Conservation (phyloP, 2,329 filamentous ascomycete species). For the Dendryphion nanum region DNA sequence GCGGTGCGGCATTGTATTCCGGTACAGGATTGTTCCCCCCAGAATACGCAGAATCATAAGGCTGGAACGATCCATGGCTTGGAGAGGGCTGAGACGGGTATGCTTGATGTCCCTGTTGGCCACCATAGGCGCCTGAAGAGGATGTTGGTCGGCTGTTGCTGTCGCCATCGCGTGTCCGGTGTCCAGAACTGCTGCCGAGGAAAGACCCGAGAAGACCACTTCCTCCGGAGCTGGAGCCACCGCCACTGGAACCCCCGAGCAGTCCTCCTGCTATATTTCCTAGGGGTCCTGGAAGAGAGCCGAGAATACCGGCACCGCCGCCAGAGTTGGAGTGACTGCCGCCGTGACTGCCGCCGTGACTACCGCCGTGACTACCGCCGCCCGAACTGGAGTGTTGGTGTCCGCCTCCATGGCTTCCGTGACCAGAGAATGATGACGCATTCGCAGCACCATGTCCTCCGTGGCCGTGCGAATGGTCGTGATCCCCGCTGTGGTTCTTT, state of each 20-base stretch:
- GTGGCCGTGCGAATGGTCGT: slow-evolving; percentile 32
- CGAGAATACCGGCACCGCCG: slow-evolving; percentile 21
- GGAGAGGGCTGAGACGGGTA: slow-evolving; percentile 24
- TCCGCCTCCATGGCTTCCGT: slow-evolving; percentile 13
- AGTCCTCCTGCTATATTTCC: slow-evolving; percentile 14
- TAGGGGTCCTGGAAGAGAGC: slow-evolving; percentile 19
- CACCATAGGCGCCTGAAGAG: slow-evolving; percentile 15
- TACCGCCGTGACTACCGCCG: slow-evolving; percentile 1
- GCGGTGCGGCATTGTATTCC: slow-evolving; percentile 18
- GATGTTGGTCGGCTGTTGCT: slow-evolving; percentile 15
- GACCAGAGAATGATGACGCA: slow-evolving; percentile 18
- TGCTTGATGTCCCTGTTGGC: too few relatives aligned
- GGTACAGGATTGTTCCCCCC: slow-evolving; percentile 15
- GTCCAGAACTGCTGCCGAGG: not conserved
- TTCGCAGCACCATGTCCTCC: slow-evolving; percentile 29
- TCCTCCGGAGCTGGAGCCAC: too few relatives aligned
- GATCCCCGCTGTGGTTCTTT: slow-evolving; percentile 65
- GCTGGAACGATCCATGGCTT: slow-evolving; percentile 32
- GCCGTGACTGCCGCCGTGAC: slow-evolving; percentile 3
- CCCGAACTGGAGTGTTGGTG: slow-evolving; percentile 7
- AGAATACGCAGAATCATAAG: slow-evolving; percentile 34
- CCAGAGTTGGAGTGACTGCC: slow-evolving; percentile 11
- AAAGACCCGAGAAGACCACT: not conserved
- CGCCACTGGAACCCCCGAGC: slow-evolving; percentile 18
- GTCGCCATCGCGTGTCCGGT: slow-evolving; percentile 17